phyloP scores from a whole-genome alignment of 495 filamentous ascomycete species.

The Podospora pseudoanserina region DNA sequence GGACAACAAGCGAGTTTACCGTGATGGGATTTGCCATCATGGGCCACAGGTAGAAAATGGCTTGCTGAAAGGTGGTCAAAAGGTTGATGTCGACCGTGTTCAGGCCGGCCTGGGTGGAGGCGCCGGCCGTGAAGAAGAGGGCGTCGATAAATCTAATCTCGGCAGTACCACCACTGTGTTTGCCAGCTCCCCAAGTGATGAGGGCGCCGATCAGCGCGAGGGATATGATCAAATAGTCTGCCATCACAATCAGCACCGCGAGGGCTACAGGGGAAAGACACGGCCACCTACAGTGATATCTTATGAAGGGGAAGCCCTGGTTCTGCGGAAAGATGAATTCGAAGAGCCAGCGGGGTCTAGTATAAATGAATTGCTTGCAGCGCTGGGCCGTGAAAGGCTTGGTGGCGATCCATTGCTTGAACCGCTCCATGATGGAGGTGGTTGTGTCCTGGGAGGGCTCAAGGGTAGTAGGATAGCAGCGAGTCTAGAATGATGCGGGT shows the following conservation, averaged over 20 bases:
- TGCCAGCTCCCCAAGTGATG: conserved; percentile 57
- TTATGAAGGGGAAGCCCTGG: not conserved
- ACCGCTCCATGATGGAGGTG: not conserved
- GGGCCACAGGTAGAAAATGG: conserved; percentile 65
- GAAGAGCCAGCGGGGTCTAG: not conserved
- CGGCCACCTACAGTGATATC: not conserved
- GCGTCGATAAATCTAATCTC: conserved; percentile 79
- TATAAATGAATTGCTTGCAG: not conserved
- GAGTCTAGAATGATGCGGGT: not conserved
- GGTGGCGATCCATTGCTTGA: not conserved
- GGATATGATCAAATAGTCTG: conserved; percentile 77
- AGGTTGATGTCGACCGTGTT: conserved; percentile 81
- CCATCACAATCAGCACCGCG: not conserved
- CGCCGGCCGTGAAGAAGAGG: conserved; percentile 75
- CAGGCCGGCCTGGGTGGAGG: conserved; percentile 85
- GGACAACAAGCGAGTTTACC: conserved; percentile 83
- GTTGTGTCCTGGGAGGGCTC: not conserved
- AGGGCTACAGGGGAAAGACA: not conserved
- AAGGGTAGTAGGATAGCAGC: not conserved
- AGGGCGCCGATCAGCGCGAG: conserved; percentile 69
- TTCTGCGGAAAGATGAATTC: not conserved
- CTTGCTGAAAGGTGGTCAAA: conserved; percentile 72
- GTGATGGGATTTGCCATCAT: conserved; percentile 85
- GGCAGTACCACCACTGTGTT: conserved; percentile 29
- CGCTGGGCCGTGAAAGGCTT: not conserved